Base-by-base conservation (phyloP, 2,329 filamentous ascomycete genomes). In the Teratosphaeria destructans region DNA sequence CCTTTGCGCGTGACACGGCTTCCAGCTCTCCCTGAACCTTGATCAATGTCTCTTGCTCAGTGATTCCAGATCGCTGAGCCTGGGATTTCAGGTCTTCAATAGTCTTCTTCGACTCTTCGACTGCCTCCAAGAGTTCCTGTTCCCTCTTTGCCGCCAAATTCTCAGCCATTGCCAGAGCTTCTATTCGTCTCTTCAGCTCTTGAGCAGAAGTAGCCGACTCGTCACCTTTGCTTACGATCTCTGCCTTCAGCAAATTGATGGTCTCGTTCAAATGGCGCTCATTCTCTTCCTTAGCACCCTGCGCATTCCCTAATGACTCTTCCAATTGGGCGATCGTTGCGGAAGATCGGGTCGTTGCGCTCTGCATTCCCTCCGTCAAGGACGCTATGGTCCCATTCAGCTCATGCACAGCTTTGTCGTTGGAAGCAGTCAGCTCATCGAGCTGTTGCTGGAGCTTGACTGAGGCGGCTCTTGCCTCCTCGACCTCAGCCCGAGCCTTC, bases 381-480 rank as follows among this genome's bases (percentile, higher is more conserved):
- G 59, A 47, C 11, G 55, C 35, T 27, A 64, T 39, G 52, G 52
- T 52, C 12, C 61, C 59, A 23, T 63, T 52, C 19, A 63, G 49
- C 14, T 27, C 32, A 37, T 43, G 26, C 32, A 60, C 43, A 52
- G 7, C 19, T 34, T 27, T 49, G 19, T 32, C 39, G 3, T 57
- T 54, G 5, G 52, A 27, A 23, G 52, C 52, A 5, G 26, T 32
- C 52, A 14, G 5, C 8, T 34, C 52, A 14, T 43, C 43, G 19
- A 49, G n/a, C 19, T 23, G 43, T 23, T 49, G 43, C 56, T 65
- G 62, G 12, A 60, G 57, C 55, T 65, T 59, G 14, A 59, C 52
- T 2, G 67, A 57, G 35, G 64, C 63, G 27, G 8, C 27, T 58
- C 68, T 66, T 35, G 69, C 59, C 16, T 63, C 60, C 55, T 63